phyloP scores from a whole-genome alignment of 768 basidiomycete species.

The Candolleomyces aberdarensis region DNA sequence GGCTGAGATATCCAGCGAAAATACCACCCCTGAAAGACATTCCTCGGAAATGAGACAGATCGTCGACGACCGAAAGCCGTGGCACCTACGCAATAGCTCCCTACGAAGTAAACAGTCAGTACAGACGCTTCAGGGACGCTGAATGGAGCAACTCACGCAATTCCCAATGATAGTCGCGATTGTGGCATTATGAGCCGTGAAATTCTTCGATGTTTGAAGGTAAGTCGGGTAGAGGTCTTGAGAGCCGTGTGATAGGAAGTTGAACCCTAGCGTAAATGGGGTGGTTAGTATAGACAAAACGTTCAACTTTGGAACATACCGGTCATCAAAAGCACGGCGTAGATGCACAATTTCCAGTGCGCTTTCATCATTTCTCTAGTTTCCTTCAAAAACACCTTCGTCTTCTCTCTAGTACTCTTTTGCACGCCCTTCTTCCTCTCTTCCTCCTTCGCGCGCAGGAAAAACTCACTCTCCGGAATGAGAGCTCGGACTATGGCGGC shows the following conservation, averaged over 20 bases:
- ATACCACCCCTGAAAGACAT: slow-evolving; percentile 50
- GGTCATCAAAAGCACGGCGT: slow-evolving; percentile 81
- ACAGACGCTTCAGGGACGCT: neutral
- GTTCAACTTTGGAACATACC: slow-evolving; percentile 25
- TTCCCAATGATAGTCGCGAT: slow-evolving; percentile 81
- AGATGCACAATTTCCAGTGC: slow-evolving; percentile 84
- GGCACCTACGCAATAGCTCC: slow-evolving; percentile 34
- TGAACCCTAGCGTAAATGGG: slow-evolving; percentile 48
- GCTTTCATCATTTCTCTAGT: slow-evolving; percentile 70
- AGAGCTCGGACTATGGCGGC: slow-evolving; percentile 63
- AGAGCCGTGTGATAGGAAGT: slow-evolving; percentile 75
- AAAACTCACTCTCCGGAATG: slow-evolving; percentile 77
- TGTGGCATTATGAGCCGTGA: slow-evolving; percentile 55
- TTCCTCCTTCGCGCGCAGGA: slow-evolving; percentile 60
- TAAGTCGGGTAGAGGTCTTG: slow-evolving; percentile 84
- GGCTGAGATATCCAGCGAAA: slow-evolving; percentile 69
- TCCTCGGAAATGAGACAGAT: no score
- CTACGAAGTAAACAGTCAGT: slow-evolving; percentile 15
- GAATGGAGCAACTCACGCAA: slow-evolving; percentile 36
- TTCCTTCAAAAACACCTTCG: slow-evolving; percentile 69
- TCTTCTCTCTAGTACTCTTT: slow-evolving; percentile 51
- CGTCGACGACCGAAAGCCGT: neutral
- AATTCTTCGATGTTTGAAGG: slow-evolving; percentile 58
- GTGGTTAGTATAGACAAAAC: neutral
- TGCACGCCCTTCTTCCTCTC: slow-evolving; percentile 54